Evolutionary conservation across 2,329 filamentous ascomycete genomes (phyloP), one percentile per base, ranked within the genome.

Genomic region (Parastagonospora avenae): DNA sequence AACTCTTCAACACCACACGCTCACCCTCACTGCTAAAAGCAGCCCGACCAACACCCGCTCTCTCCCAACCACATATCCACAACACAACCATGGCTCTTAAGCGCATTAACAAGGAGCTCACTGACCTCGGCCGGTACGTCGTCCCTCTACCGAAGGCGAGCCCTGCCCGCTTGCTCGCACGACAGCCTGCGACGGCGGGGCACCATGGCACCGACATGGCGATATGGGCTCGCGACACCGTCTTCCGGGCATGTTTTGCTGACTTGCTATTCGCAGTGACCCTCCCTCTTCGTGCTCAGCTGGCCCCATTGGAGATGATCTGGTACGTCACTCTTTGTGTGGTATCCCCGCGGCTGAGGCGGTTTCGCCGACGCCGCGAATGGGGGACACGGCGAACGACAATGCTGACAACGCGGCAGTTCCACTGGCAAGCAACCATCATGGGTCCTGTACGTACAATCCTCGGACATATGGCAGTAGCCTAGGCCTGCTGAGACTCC

Each of bases 341-440:
- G 44, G 42, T 43, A 61, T 55, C 44, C 53, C 60, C 55, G 66
- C 67, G 68, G 67, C 67, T 68, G 64, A 64, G 59, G 59, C 67
- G 56, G 58, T 54, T 52, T 50, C 50, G 55, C 59, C 59, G 42
- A 60, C 24, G 46, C 46, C 24, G 47, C 57, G 49, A 50, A 52
- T 29, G 46, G 33, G 19, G 15, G 45, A 40, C 42, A 33, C 42
- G 47, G 50, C 54, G 43, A 60, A 66, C 50, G 56, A 33, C 57
- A 11, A 53, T 72, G 72, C 70, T 67, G 51, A 64, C 65, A 46
- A 43, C 46, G 56, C 40, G 41, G 69, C 69, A 99, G 93, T 99
- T 99, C 76, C 94, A 97, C 87, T 99, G 94, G 94, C 94, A 99
- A 88, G 94, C 94, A 72, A 99, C 94, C 46, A 99, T 99, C 77